Percentiles rank a stretch among this genome's conserved stretches.
These are phyloP conservation scores for Neonectria coccinea DNA, from an alignment of 2,329 filamentous ascomycete genomes.

Conservation along the genomic window DNA sequence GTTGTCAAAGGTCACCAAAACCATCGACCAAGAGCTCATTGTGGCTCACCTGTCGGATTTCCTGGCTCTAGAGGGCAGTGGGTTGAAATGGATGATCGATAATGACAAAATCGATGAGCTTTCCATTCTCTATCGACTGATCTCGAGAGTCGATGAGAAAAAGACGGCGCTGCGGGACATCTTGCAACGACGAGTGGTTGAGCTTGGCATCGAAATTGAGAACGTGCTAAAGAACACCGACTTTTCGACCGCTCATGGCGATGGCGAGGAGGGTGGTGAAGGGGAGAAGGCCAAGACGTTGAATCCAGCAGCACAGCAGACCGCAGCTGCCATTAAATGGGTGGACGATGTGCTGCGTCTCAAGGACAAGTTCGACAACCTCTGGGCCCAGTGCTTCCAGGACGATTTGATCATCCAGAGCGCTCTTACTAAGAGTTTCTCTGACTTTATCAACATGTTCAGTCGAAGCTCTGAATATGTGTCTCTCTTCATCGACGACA, in stretches of 20 bases:
- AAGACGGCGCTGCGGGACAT: constrained; percentile 77
- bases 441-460: constrained; percentile 95
- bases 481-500: constrained; percentile 96
- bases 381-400: constrained; percentile 80
- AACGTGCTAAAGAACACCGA: constrained; percentile 69
- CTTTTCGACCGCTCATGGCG: constrained; percentile 57
- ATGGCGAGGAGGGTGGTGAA: constrained; percentile 62
- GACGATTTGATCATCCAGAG: constrained; percentile 83
- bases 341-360: constrained; percentile 88
- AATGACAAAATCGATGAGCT: constrained; percentile 86
- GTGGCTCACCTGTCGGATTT: constrained; percentile 82
- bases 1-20: constrained; percentile 75
- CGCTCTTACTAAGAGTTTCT: constrained; percentile 86
- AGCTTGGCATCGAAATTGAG: constrained; percentile 87
- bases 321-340: constrained; percentile 90
- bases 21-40: constrained; percentile 87
- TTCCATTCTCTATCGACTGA: constrained; percentile 82
- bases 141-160: constrained; percentile 79
- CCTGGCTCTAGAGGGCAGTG: constrained; percentile 84
- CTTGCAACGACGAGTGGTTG: constrained; percentile 79
- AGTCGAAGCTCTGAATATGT: constrained; percentile 88
- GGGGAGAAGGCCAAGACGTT: constrained; percentile 52
- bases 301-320: constrained; percentile 77
- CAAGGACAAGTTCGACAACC: constrained; percentile 88
- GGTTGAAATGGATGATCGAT: constrained; percentile 89